phyloP scores from a whole-genome alignment of 192 early-diverging fungal genomes.

The Coemansia sp. region DNA sequence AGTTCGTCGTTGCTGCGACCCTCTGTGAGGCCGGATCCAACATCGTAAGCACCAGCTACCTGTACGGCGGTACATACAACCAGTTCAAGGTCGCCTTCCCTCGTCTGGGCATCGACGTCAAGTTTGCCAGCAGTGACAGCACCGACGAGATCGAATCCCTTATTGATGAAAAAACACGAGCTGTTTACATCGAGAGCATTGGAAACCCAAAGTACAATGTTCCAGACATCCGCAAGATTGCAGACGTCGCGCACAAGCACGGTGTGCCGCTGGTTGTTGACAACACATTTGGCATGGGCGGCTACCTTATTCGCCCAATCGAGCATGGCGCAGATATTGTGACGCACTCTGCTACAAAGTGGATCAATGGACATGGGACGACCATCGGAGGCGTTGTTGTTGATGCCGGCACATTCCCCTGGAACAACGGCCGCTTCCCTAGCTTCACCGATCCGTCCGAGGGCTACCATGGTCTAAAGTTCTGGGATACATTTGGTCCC shows the following conservation, averaged over 20 bases:
- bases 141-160: constrained; percentile 70
- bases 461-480: constrained; percentile 84
- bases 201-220: constrained; percentile 91
- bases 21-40: constrained; percentile 82
- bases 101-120: constrained; percentile 78
- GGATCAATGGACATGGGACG: constrained; percentile 89
- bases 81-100: constrained; percentile 85
- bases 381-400: constrained; percentile 89
- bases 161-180: constrained; percentile 91
- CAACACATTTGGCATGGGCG: constrained; percentile 95
- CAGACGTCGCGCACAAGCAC: constrained; percentile 74
- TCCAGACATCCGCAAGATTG: constrained; percentile 81
- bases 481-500: constrained; percentile 85
- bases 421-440: constrained; percentile 88
- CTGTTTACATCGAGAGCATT: constrained; percentile 87
- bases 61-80: constrained; percentile 79
- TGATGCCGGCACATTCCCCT: constrained; percentile 84
- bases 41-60: constrained; percentile 74
- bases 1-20: constrained; percentile 79
- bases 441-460: constrained; percentile 74
- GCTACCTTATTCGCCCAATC: constrained; percentile 79
- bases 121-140: constrained; percentile 72
- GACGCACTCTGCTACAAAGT: constrained; percentile 91
- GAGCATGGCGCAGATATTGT: constrained; percentile 96
- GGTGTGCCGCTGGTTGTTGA: constrained; percentile 92